Conservation (phyloP, 306 rosid genomes). For the Senna siamea region DNA sequence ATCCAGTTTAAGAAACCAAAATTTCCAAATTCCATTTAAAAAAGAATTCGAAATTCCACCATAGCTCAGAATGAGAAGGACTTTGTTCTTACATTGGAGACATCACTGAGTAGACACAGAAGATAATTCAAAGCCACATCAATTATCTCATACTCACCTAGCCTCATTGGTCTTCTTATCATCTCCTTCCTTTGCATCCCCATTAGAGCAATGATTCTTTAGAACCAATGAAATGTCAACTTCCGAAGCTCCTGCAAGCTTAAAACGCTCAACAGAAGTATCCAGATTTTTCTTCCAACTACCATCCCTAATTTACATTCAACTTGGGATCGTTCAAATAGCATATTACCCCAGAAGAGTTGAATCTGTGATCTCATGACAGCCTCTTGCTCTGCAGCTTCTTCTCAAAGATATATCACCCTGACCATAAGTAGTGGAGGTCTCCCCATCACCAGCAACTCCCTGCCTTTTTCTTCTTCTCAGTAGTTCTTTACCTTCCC, state of each 20-base stretch:
- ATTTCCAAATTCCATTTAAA: slow-evolving; percentile 37
- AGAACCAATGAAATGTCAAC: slow-evolving; percentile 78
- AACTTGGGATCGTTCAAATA: slow-evolving; percentile 93
- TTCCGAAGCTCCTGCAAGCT: slow-evolving; percentile 96
- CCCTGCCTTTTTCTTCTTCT: slow-evolving; percentile 81
- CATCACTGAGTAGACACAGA: slow-evolving; percentile 30
- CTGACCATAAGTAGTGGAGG: slow-evolving; percentile 55
- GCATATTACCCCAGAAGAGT: slow-evolving; percentile 98
- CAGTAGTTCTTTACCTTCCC: slow-evolving; percentile 65
- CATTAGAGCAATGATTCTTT: slow-evolving; percentile 90
- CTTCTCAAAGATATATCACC: slow-evolving; percentile 72
- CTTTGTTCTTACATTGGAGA: slow-evolving; percentile 40
- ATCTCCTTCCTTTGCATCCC: slow-evolving; percentile 58
- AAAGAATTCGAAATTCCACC: slow-evolving; percentile 43
- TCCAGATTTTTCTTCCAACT: slow-evolving; percentile 86
- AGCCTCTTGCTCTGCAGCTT: slow-evolving; percentile 93
- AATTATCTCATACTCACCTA: slow-evolving; percentile 40
- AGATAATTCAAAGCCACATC: slow-evolving; percentile 34
- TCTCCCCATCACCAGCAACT: slow-evolving; percentile 60
- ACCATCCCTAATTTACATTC: slow-evolving; percentile 76
- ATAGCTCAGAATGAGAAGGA: slow-evolving; percentile 34
- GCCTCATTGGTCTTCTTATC: slow-evolving; percentile 47
- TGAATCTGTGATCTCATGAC: slow-evolving; percentile 97
- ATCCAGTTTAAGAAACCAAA: slow-evolving; percentile 45
- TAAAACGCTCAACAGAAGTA: slow-evolving; percentile 83